Base-by-base conservation (phyloP, 306 rosid genomes). In the Casuarina cunninghamiana region DNA sequence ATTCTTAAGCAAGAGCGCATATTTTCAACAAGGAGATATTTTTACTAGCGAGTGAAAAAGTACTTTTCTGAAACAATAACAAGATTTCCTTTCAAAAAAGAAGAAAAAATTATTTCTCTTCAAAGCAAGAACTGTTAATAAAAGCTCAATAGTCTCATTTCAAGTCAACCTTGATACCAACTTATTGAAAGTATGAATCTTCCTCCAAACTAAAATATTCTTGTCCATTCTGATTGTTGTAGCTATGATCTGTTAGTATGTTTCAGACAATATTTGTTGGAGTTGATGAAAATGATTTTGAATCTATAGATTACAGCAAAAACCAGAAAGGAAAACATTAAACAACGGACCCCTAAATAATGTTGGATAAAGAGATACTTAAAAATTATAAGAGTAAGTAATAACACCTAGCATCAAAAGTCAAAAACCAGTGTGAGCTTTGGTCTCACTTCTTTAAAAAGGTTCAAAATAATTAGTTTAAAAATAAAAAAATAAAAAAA, bases 161-260 rank as follows among this genome's bases (percentile, higher is more conserved):
- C 26, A 61, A 61, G 16, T 35, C 32, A 12, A 61, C 5, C 41
- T 26, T 35, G 41, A 39, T 37, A 19, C 5, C 45, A 65, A 38
- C 46, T 65, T 65, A 65, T 15, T 65, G 70, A 19, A 21, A 10
- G 5, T 32, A 39, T 6, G 46, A 41, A 65, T 65, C 48, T 13
- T 65, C 26, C 13, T 6, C 32, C 70, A 39, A 41, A 65, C 21
- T 15, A 65, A 65, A 15, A 48, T 62, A 16, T 13, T 38, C 42
- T 62, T 37, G 17, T 7, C 68, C 39, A 62, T 62, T 11, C 37
- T 62, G 68, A 62, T 62, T 62, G 68, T 37, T 62, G 41, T 37
- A 62, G 41, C 68, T 62, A 62, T 9, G 19, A 62, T 62, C 38
- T 62, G n/a, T 62, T 39, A 62, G 69, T 10, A 62, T 35, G 69